Evolutionary conservation across 2,329 filamentous ascomycete species (phyloP), one percentile per base, ranked within the genome.

Genomic region (Pseudogymnoascus verrucosus): DNA sequence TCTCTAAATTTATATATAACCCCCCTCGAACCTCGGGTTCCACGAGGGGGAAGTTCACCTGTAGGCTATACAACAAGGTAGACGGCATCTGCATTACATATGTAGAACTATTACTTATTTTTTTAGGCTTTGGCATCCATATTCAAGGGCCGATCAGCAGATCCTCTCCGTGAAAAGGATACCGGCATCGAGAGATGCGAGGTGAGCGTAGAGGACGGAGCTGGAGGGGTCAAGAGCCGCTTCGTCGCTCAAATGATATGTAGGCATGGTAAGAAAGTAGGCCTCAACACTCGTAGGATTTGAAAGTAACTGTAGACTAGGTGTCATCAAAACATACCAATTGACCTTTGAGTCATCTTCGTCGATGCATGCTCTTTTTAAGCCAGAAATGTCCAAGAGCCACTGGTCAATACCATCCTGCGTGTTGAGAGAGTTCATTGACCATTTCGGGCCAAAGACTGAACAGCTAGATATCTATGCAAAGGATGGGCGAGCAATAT

Each of bases 381-480:
- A 89, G 72, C 83, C 79, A 61, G 80, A 82, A 31, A 82, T 85
- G 63, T 87, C 89, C 0, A 79, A 78, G 1, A 89, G 91, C 65
- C 81, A 82, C 65, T 93, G 90, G 89, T 82, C 80, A 10, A 90
- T 93, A 64, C 85, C 87, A 14, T 87, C 89, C 2, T 80, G 85
- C 64, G 87, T 87, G 0, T 76, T 93, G 61, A 84, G 88, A 66
- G 89, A 92, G 69, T 83, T 91, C 66, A 87, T 90, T 76, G 90
- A 93, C 65, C 89, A 91, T 71, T 93, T 93, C 71, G 89, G 89
- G 0, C 88, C 88, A 1, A 89, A 89, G 4, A 91, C 90, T 34
- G 90, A 93, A 73, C 88, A 92, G 68, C 81, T 93, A 2, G 90
- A 93, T 68, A 88, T 93, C 67, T 89, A 89, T 71, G 86, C 87